Conservation (phyloP, 1,284 basidiomycete species). For the Tilletia caries region DNA sequence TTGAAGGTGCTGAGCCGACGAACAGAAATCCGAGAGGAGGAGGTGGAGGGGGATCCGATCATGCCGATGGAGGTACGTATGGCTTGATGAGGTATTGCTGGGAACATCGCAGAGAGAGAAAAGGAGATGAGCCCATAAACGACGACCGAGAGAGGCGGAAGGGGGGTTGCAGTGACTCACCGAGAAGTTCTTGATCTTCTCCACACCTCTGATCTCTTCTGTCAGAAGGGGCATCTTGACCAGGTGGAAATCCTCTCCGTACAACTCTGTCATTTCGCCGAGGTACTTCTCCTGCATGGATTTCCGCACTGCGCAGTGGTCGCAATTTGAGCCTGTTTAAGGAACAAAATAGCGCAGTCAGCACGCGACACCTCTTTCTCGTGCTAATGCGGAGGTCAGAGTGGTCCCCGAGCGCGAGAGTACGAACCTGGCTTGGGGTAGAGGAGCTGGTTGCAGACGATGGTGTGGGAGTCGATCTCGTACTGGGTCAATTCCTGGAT, state of each 20-base stretch:
- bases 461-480: conserved; percentile 98
- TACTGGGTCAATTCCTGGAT: conserved; percentile 94
- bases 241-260: conserved; percentile 71
- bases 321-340: conserved; percentile 76
- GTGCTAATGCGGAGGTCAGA: background rate
- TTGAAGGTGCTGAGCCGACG: too few relatives aligned
- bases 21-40: too few relatives aligned
- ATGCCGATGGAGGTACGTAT: conserved; percentile 21
- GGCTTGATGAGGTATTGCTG: conserved; percentile 40
- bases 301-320: conserved; percentile 88
- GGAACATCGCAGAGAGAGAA: background rate
- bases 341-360: too few relatives aligned
- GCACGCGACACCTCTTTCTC: too few relatives aligned
- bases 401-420: too few relatives aligned
- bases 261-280: conserved; percentile 50
- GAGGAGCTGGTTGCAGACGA: conserved; percentile 94
- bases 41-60: background rate
- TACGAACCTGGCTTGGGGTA: conserved; percentile 81
- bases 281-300: conserved; percentile 80
- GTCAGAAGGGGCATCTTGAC: conserved; percentile 86
- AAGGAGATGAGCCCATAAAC: background rate
- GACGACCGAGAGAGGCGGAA: too few relatives aligned
- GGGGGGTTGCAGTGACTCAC: conserved; percentile 18
- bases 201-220: conserved; percentile 91
- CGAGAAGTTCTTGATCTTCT: conserved; percentile 71